Evolutionary conservation across 192 early-diverging fungal species (phyloP).

Genomic region (Coemansia sp.): DNA sequence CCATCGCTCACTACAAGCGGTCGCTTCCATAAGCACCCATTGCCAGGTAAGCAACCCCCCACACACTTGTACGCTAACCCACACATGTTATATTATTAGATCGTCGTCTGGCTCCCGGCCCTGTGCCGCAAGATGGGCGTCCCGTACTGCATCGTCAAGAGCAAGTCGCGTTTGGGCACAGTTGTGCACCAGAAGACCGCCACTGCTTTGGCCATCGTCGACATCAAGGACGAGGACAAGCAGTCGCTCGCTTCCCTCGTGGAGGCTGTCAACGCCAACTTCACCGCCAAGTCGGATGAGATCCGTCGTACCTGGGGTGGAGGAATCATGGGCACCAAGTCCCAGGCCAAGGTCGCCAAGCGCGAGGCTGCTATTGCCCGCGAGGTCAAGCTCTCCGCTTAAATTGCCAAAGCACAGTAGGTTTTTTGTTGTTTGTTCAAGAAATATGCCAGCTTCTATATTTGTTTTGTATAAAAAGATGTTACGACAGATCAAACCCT

Average conservation of each 20-base stretch:
- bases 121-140: conserved; percentile 99
- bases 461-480: background rate
- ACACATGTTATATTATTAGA: conserved; percentile 21
- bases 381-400: conserved; percentile 30
- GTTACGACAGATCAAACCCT: conserved; percentile 86
- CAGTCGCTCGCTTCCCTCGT: conserved; percentile 80
- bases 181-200: conserved; percentile 99
- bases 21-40: no score
- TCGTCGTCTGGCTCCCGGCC: conserved; percentile 98
- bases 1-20: no score
- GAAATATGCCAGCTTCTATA: background rate
- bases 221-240: conserved; percentile 96
- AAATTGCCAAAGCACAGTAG: conserved; percentile 5
- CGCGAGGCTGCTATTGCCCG: conserved; percentile 60
- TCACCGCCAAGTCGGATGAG: conserved; percentile 92
- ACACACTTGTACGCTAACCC: background rate
- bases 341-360: conserved; percentile 79
- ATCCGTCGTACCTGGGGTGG: conserved; percentile 95
- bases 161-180: conserved; percentile 97
- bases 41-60: background rate
- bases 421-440: background rate
- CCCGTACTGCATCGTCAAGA: conserved; percentile 99
- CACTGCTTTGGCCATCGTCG: conserved; percentile 93
- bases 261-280: conserved; percentile 92
- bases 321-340: conserved; percentile 95